Evolutionary conservation across 352 stramenopile species (phyloP), one percentile per base, ranked within the genome.

Genomic region (Pythium dissimile): DNA sequence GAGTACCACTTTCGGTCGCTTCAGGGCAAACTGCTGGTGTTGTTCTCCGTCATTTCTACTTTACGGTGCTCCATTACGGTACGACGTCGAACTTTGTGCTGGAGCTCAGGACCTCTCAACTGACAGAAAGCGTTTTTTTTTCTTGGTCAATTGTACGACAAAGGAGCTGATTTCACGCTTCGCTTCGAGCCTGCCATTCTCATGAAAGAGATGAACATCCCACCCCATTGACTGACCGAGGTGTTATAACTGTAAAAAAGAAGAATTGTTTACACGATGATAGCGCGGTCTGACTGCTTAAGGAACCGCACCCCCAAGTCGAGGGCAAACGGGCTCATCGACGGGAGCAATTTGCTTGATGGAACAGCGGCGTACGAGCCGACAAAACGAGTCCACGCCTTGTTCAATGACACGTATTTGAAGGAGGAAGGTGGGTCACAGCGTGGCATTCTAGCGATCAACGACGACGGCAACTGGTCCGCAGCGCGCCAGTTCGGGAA

Each of bases 61-160:
- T 68, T 20, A 60, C 54, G 20, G 20, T 68, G 10, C 15, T 68
- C n/a, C 60, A 67, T 38, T 50, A 64, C 21, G 60, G 60, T 67
- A 52, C 15, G 47, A 39, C 16, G 5, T 37, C 42, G 8, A 26
- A 26, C 39, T 46, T 24, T 5, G 11, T 15, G 16, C 11, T 46
- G 39, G 39, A 21, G 16, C 8, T 35, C 8, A 13, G 13, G 8
- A 35, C 13, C 31, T 8, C 8, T 35, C 13, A 12, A 27, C 39
- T 46, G 20, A 46, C 6, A 21, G 20, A 32, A 4, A 30, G 16
- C 23, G 6, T 27, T 15, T 11, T 39, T 23, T 27, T 21, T 7
- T 18, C 37, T 7, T 44, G 37, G n/a, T 44, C 10, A 18, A n/a
- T 21, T 23, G 18, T 49, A n/a, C 23, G 38, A 20, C 30, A 23